Evolutionary conservation across 371 early-diverging fungal genomes (phyloP), one percentile per base, ranked within the genome.

Genomic region (Dichotomocladium elegans): DNA sequence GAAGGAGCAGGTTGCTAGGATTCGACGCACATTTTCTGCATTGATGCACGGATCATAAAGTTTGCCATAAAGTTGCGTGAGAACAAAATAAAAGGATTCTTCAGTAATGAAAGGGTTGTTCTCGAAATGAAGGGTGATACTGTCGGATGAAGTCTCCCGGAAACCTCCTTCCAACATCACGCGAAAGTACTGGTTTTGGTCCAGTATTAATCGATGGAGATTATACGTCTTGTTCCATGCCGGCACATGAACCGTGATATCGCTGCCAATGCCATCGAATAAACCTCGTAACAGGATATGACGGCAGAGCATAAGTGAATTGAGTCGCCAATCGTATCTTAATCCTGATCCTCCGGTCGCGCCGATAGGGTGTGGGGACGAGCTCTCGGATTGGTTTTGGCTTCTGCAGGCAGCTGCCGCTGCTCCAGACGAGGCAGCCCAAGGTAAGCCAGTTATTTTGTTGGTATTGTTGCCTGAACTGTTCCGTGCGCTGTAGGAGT

Each of bases 1-100:
- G 55, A 79, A 88, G 21, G 79, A 77, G 33, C 81, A 77, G 0
- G 86, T 80, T 0, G 84, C 83, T 12, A 80, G 57, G 9, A 79
- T 66, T 46, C 65, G 68, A 10, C 64, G 50, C 19, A 74, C 81
- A 54, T 77, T 81, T 8, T 54, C 51, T 9, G 57, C 58, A 12
- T 57, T 63, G 15, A 79, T 72, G 8, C 26, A 46, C 2, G 68
- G 66, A 7, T 73, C 70, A 4, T 64, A 61, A 2, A 73, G 47
- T 30, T 71, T 65, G 19, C 77, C 77, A 52, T 76, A 79, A 0
- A 79, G 57, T 31, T 82, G 64, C 3, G 72, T 68, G 11, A 88
- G 56, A 7, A 82, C 81, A 35, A 81, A 68, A 34, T 74, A 68
- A 51, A 88, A 76, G 4, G 80, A 81, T 22, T 84, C 83, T 21